Evolutionary conservation across 2,329 filamentous ascomycete species (phyloP).

Genomic region (Hypoxylon sp.): DNA sequence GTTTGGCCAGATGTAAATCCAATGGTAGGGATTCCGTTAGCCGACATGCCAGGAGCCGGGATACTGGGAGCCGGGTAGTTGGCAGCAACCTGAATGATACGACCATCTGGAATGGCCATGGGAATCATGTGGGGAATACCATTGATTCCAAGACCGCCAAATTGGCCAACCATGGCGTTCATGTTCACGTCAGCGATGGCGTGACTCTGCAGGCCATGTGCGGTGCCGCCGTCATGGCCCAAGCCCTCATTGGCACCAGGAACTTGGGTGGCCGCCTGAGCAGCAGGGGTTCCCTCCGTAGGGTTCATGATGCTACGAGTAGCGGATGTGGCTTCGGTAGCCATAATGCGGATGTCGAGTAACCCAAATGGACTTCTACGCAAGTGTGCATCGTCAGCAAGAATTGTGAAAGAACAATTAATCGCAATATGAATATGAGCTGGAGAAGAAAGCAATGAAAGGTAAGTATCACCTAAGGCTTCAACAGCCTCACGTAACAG

Average conservation of each 20-base stretch:
- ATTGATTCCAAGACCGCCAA: constrained; percentile 55
- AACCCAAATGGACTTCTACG: constrained; percentile 25
- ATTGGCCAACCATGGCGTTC: constrained; percentile 49
- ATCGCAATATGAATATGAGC: neutral
- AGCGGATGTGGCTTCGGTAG: constrained; percentile 13
- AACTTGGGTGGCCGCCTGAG: constrained; percentile 41
- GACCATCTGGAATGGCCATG: constrained; percentile 53
- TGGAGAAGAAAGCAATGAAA: neutral
- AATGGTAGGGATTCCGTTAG: constrained; percentile 45
- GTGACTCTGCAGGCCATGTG: constrained; percentile 41
- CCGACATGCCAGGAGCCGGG: constrained; percentile 21
- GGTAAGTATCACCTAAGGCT: neutral
- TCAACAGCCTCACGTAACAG: neutral
- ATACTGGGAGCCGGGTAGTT: constrained; percentile 31
- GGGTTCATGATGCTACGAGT: constrained; percentile 39
- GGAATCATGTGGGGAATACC: constrained; percentile 49
- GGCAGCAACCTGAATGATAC: constrained; percentile 47
- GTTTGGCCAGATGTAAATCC: constrained; percentile 45
- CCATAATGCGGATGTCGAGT: constrained; percentile 23
- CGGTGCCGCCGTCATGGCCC: constrained; percentile 43
- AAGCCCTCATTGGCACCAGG: constrained; percentile 24
- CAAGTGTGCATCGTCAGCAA: constrained; percentile 15
- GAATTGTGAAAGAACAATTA: neutral
- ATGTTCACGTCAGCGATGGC: constrained; percentile 46
- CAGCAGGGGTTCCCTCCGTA: constrained; percentile 36